phyloP scores from a whole-genome alignment of 164 flowering plant species.

The Tetracentron sinense region DNA sequence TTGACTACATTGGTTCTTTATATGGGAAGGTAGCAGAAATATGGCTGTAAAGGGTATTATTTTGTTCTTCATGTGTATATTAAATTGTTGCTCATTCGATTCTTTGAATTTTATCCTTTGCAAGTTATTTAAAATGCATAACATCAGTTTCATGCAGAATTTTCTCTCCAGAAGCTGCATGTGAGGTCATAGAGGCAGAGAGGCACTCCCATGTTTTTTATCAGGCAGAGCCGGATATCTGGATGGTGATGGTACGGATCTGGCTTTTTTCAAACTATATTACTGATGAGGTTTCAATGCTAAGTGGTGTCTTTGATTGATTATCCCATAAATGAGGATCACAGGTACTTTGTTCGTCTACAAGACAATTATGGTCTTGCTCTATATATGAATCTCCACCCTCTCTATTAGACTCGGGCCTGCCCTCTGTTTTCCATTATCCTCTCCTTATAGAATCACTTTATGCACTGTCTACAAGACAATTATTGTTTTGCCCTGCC shows the following conservation, averaged over 20 bases:
- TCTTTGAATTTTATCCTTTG: neutral
- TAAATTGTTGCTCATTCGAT: neutral
- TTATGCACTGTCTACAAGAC: no score
- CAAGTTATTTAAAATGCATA: conserved; percentile 16
- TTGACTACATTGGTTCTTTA: no score
- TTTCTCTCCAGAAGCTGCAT: conserved; percentile 91
- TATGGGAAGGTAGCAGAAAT: neutral
- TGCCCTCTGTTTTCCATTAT: no score
- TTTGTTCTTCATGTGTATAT: neutral
- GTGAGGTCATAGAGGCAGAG: conserved; percentile 96
- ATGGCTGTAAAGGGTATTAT: neutral
- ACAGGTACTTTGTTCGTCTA: neutral
- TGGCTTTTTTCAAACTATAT: neutral
- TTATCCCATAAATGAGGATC: neutral
- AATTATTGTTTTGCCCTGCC: no score
- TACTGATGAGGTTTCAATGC: neutral
- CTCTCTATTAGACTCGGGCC: neutral
- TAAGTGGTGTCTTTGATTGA: neutral
- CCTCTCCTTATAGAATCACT: no score
- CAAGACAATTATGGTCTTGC: neutral
- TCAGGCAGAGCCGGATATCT: conserved; percentile 91
- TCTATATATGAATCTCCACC: neutral
- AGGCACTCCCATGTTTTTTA: conserved; percentile 82
- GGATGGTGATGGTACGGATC: conserved; percentile 90
- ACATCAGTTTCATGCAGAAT: conserved; percentile 50